Evolutionary conservation across 2,329 filamentous ascomycete species (phyloP), one percentile per base, ranked within the genome.

Genomic region (Rhinocladiella similis): DNA sequence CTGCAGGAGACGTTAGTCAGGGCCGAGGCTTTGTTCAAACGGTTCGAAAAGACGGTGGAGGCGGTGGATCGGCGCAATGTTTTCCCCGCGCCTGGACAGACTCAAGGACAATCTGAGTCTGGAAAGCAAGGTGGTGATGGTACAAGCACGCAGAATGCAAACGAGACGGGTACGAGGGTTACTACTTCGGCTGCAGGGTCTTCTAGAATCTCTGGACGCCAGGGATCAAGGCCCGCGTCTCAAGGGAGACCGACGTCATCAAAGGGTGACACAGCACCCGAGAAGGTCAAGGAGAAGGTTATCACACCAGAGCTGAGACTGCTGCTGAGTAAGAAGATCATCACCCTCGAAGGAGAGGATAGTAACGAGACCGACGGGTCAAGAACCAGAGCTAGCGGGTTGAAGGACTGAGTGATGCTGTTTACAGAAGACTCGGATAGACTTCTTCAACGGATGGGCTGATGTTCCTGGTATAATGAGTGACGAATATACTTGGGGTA

Each of bases 51-150:
- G 43, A 87, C 90, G 1, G 88, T 99, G 10, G 91, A 97, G 68
- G 89, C 90, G 0, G 87, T 96, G 35, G 95, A 99, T 73, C 93
- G 94, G 75, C 95, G 94, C 72, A 81, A 87, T 50, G 91, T 90
- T 67, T 95, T 96, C 65, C 91, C 91, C 0, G 75, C 78, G 0
- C 84, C 81, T 55, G 69, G 50, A 2, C 39, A 45, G 38, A 16
- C 38, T n/a, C 38, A 16, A 9, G 38, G 38, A 5, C 45, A 60
- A 14, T 35, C 57, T 25, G 53, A 58, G 22, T 54, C 57, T 27
- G 43, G 57, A 22, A 62, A 60, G 47, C 38, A 42, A 6, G 52
- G 41, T n/a, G 50, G 45, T 7, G 48, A 20, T 13, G 50, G 22
- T 16, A 29, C 12, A 19, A 19, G 38, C 38, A 41, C 14, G 12